Evolutionary conservation across 2,329 filamentous ascomycete genomes (phyloP), one percentile per base, ranked within the genome.

Genomic region (Fusarium sacchari): DNA sequence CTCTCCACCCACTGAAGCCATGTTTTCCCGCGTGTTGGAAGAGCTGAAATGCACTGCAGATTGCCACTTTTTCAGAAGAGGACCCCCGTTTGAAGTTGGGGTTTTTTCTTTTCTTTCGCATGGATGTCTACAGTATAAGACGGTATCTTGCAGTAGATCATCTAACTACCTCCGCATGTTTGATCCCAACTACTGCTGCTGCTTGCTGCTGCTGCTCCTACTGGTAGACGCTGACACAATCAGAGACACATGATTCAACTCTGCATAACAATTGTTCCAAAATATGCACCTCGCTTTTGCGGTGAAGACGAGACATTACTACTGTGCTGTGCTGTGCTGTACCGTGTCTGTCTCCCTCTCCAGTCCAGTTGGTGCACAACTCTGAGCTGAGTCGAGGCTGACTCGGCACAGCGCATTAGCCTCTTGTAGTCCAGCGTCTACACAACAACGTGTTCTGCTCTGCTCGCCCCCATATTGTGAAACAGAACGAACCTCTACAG

Each of bases 271-370:
- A 49, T 57, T 56, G 36, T 43, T 68, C 56, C 42, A 63, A 39
- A 72, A 28, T 49, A 62, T 72, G 69, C 69, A 60, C 52, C 52
- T 46, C 60, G 24, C 43, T 56, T 72, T 75, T 75, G 65, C 74
- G 74, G 74, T 75, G 60, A 75, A 53, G 65, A 71, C 69, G 57
- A 76, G 64, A 76, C 60, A 74, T 60, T 50, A 56, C 34, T 50
- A 18, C 24, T 34, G 49, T 36, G 47, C n/a, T 52, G 30, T 50
- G 15, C 24, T 34, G 49, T 36, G 47, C n/a, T 52, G 30, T 52
- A 24, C 30, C 30, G 47, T 52, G 47, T 52, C 30, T 52, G 14
- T 47, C 44, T 28, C 20, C n/a, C 22, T 28, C 30, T 13, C 24
- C 17, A n/a, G 4, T n/a, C n/a, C n/a, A n/a, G 28, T 26, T 42